phyloP scores from a whole-genome alignment of 345 rosid genomes.

The Aquilaria yunnanensis region DNA sequence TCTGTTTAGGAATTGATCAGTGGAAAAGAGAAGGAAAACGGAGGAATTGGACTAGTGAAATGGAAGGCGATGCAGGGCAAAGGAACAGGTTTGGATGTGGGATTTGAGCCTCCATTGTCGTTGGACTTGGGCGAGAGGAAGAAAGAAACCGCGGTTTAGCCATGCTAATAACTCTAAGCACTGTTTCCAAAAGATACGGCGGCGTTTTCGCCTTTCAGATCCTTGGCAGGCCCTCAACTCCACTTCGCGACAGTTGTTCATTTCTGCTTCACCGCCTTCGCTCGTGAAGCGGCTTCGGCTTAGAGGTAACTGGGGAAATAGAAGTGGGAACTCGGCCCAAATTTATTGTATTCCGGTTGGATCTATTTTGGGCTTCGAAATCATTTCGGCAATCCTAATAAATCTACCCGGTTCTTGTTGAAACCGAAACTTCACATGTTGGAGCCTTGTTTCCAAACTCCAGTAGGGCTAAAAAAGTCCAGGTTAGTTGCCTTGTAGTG shows the following conservation, averaged over 20 bases:
- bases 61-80: not conserved
- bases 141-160: not conserved
- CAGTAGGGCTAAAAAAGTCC: too few relatives aligned
- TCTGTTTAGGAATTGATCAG: too few relatives aligned
- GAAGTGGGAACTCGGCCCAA: not conserved
- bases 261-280: not conserved
- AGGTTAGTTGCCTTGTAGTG: too few relatives aligned
- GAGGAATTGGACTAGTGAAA: not conserved
- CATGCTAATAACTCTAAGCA: not conserved
- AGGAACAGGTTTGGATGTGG: not conserved
- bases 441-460: too few relatives aligned
- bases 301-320: too few relatives aligned
- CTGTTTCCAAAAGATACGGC: conserved; percentile 9
- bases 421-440: too few relatives aligned
- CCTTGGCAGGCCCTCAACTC: too few relatives aligned
- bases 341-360: not conserved
- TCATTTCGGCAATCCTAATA: too few relatives aligned
- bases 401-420: too few relatives aligned
- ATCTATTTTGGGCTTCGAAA: too few relatives aligned
- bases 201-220: conserved; percentile 1
- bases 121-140: not conserved
- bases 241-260: not conserved
- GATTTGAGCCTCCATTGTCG: conserved; percentile 23
- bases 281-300: too few relatives aligned
- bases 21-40: not conserved